Evolutionary conservation across 78 protist genomes (phyloP), one percentile per base, ranked within the genome.

Genomic region (Dictyostelium purpureum): DNA sequence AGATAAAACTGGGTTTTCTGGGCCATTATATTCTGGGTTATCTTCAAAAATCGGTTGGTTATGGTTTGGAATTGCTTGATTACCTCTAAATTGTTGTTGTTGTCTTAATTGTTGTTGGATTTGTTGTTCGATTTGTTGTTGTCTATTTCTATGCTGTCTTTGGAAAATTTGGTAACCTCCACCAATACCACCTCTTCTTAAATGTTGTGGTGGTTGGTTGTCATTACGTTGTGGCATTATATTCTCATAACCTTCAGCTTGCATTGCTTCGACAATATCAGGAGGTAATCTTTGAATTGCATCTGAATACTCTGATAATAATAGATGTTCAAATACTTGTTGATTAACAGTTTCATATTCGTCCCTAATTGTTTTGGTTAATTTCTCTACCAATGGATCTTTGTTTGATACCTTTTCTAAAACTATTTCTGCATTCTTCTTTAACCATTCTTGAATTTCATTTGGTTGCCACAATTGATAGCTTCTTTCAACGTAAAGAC

Each of bases 401-500:
- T 31, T 21, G 26, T 2, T 12, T 0, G 12, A 16, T 24, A 73
- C 83, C 11, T 9, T n/a, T 10, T 40, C 73, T 6, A 85, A 38
- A 19, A 85, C 92, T 0, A 6, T 33, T 26, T 35, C 10, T 0
- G 45, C 75, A 33, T 70, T 85, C 42, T 49, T 33, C 45, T 85
- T 85, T n/a, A 85, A 19, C 92, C 92, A 85, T 18, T 70, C 82
- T 1, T 45, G 6, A 1, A 70, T 28, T 12, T 28, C 26, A 11
- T 70, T 59, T 10, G 28, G 37, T 28, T 79, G 28, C 94, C 94
- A 90, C 18, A 79, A n/a, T 59, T 66, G 38, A 65, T 74, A 37
- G 79, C 70, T 90, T 51, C 94, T 38, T 33, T 90, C 94, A 5
- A 90, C 81, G 28, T 49, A 90, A n/a, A 90, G 11, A 2, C 73